Conservation (phyloP, 345 rosid genomes). For the Rhodamnia rubescens region DNA sequence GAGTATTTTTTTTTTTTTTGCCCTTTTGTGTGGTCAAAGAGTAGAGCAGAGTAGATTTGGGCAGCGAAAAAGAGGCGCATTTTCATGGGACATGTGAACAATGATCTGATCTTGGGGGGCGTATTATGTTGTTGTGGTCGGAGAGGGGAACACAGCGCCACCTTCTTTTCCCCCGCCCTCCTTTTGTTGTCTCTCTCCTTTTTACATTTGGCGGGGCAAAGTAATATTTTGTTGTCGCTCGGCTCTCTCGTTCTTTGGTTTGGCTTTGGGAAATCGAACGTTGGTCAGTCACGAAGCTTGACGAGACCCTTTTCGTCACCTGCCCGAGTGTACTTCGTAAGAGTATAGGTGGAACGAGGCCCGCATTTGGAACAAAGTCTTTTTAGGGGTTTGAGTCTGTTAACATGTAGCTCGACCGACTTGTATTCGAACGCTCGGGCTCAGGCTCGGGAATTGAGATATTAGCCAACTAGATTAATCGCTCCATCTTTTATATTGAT, state of each 20-base stretch:
- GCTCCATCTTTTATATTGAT: not conserved
- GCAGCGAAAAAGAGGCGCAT: not conserved
- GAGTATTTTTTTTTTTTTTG: no score
- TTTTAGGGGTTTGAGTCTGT: not conserved
- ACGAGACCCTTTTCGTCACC: not conserved
- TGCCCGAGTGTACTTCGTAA: not conserved
- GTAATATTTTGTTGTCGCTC: not conserved
- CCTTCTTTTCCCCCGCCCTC: not conserved
- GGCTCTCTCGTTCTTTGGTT: not conserved
- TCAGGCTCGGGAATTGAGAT: not conserved
- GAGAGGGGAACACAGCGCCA: not conserved
- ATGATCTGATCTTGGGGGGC: not conserved
- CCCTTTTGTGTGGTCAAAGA: no score
- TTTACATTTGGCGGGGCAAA: not conserved
- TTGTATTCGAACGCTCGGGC: not conserved
- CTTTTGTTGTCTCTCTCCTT: not conserved
- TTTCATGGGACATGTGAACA: not conserved
- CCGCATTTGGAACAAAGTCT: not conserved
- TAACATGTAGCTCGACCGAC: not conserved
- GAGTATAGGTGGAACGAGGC: not conserved
- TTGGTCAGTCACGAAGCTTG: not conserved
- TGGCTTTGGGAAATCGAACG: not conserved
- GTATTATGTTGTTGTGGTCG: not conserved
- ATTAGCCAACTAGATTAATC: not conserved
- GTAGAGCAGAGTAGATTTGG: not conserved